Evolutionary conservation across 257 asterid genomes (phyloP), one percentile per base, ranked within the genome.

Genomic region (Plantago elongata): DNA sequence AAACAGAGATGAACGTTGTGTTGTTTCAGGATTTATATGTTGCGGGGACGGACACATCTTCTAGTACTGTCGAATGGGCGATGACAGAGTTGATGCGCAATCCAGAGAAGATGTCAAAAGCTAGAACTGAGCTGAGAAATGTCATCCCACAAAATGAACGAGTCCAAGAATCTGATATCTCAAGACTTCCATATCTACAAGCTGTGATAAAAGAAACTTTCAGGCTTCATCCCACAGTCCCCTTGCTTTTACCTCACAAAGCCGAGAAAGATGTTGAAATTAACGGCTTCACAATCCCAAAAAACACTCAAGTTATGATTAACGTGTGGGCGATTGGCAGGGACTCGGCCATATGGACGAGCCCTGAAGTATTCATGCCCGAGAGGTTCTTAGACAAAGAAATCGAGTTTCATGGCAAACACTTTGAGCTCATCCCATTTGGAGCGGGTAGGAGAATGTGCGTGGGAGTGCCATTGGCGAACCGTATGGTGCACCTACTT

Each of bases 241-340:
- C 68, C 11, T 57, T 70, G 45, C 56, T 58, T 1, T 15, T 49
- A 54, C 57, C 58, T 57, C 62, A 51, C 43, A 63, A 62, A 45
- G 57, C 62, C 9, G 6, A 16, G 2, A 10, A 0, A 2, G 64
- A 47, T 11, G 15, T 17, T 18, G 60, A 48, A 51, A 45, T 56
- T 54, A 12, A 62, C 15, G 37, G 57, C 34, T 69, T 27, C 38
- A 10, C 37, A 38, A 38, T 74, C 47, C 75, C 79, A 1, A 69
- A 48, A 47, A 15, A 47, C 66, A 8, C 65, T 34, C 40, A 64
- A 45, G 7, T 69, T 1, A 51, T 74, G 0, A 45, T 74, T 2
- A 74, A 74, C 9, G 15, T 56, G 9, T 69, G 75, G 78, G 78
- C 75, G 0, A 69, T 56, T 2, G 69, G 68, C 4, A 52, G 73